Evolutionary conservation across 179 eudicot species (phyloP), one percentile per base, ranked within the genome.

Genomic region (Carnegiea gigantea): DNA sequence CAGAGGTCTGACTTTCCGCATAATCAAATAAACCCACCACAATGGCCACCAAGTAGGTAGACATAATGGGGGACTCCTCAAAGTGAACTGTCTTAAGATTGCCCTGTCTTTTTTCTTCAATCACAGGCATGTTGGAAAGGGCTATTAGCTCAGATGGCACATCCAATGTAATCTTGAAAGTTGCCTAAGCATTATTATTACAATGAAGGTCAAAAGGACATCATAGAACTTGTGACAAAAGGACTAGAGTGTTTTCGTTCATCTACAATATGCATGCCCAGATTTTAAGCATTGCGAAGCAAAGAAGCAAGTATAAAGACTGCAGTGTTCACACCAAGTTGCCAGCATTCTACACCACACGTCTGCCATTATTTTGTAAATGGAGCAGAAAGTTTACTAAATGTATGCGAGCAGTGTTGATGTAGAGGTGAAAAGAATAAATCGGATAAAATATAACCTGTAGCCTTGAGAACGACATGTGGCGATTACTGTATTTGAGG

Each of bases 21-120:
- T 89, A 92, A 79, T 93, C 94, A 78, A 93, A 93, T 85, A 89
- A 80, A 53, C 97, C 97, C 87, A 93, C 83, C 26, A 92, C 97
- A 78, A 91, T 88, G 9, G 97, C 97, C 78, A 93, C 95, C 89
- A 93, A 85, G 83, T 93, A 93, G 23, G 97, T 90, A 75, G 97
- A 93, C 97, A 93, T 93, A 80, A 91, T 87, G 53, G 97, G 97
- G 36, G 97, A 86, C 85, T 93, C 95, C 83, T 91, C 88, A 88
- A 87, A 93, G 73, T 78, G 77, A 82, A 93, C 89, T 36, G 91
- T 92, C 85, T 91, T 93, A 54, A 84, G 79, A 81, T 82, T 62
- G 49, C 93, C 97, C 77, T 80, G 80, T 78, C 84, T 65, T 70
- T 87, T 89, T 82, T 92, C 97, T 78, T 93, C 90, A 84, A 78